phyloP scores from a whole-genome alignment of 2,329 filamentous ascomycete genomes.

The Cladophialophora bantiana region DNA sequence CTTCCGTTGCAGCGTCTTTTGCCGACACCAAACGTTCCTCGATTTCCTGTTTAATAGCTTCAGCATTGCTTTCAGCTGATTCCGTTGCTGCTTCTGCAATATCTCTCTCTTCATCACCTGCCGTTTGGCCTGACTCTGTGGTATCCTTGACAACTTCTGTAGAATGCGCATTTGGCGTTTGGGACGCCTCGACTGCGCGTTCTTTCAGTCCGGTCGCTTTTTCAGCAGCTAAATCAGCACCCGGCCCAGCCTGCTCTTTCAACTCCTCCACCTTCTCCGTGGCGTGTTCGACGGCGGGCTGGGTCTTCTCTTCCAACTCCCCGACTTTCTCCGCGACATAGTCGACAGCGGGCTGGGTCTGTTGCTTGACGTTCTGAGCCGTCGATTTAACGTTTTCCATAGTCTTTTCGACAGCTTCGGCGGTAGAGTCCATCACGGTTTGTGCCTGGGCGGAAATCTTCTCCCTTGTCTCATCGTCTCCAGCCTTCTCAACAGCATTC shows the following conservation, averaged over 20 bases:
- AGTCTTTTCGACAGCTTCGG: constrained; percentile 21
- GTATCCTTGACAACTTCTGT: constrained; percentile 1
- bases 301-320: constrained; percentile 5
- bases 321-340: constrained; percentile 16
- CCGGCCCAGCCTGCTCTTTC: constrained; percentile 7
- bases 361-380: constrained; percentile 27
- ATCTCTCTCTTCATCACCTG: constrained; percentile 2
- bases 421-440: constrained; percentile 18
- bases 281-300: constrained; percentile 14
- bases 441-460: constrained; percentile 17
- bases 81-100: constrained; percentile 13
- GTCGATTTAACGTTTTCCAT: constrained; percentile 26
- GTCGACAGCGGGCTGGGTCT: constrained; percentile 10
- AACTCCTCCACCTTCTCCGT: constrained; percentile 5
- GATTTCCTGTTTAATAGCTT: not conserved
- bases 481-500: constrained; percentile 1
- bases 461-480: constrained; percentile 15
- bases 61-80: constrained; percentile 13
- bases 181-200: constrained; percentile 2
- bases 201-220: constrained; percentile 18
- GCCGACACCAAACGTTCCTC: not conserved
- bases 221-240: constrained; percentile 19
- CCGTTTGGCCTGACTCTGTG: not conserved
- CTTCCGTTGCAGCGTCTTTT: constrained; percentile 11
- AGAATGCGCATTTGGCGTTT: not conserved